Evolutionary conservation across 2,329 filamentous ascomycete species (phyloP), one percentile per base, ranked within the genome.

Genomic region (Colletotrichum lentis): DNA sequence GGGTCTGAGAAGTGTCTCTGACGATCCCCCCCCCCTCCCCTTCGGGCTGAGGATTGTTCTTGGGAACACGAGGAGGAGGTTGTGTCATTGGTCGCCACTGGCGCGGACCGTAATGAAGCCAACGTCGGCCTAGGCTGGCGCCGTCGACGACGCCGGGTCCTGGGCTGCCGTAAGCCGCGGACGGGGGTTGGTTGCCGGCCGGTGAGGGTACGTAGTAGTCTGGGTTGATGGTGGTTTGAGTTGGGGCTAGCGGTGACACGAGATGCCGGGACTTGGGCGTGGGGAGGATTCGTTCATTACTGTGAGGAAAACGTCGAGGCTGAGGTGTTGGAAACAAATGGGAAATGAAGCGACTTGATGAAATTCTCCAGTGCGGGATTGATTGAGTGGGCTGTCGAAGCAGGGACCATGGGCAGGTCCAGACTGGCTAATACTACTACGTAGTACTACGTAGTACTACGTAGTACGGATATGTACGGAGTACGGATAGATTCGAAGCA

Each of bases 61-160:
- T 66, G 62, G 66, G 55, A 47, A 31, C 35, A 41, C 27, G 50
- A 49, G 55, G 47, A n/a, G 46, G 62, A 12, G 43, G 54, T 53
- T 69, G 56, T 69, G 62, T 66, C 56, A 69, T 69, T 61, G 66
- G 56, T 56, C 44, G 66, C 66, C 66, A 69, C 66, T 69, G 66
- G 62, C 56, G 66, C 66, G 62, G 55, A 46, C 37, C 55, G 55
- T 46, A 61, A 65, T 61, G 27, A 66, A 35, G 55, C 66, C 66
- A 69, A 47, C 61, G 66, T 57, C 66, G 66, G 62, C 37, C 66
- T 69, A 69, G 56, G 41, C 55, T 44, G 56, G 47, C 62, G 62
- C 56, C 56, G 56, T 66, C 65, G 62, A 18, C 37, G 31, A 41
- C 50, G 62, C 62, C 62, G 55, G 43, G 44, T 55, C 7, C 50